Conservation (phyloP, 208 protist genomes). For the Crithidia mellificae region DNA sequence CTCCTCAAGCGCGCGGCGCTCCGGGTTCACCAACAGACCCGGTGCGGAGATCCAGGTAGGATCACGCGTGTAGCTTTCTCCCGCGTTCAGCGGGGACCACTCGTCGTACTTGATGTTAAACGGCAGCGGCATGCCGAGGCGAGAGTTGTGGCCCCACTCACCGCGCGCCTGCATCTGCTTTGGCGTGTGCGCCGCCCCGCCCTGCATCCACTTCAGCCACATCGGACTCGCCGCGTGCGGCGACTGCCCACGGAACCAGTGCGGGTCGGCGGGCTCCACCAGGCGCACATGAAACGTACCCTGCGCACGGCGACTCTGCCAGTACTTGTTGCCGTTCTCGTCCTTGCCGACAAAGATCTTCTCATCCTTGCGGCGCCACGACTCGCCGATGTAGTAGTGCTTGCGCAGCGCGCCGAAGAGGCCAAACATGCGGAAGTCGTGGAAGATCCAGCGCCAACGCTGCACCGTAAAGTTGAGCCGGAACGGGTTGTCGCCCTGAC, state of each 20-base stretch:
- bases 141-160: constrained; percentile 87
- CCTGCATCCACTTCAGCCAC: constrained; percentile 88
- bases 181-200: constrained; percentile 80
- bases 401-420: constrained; percentile 68
- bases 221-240: constrained; percentile 64
- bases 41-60: constrained; percentile 81
- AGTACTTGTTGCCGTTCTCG: constrained; percentile 92
- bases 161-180: constrained; percentile 87
- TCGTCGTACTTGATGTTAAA: constrained; percentile 89
- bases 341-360: constrained; percentile 93
- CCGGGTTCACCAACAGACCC: constrained; percentile 77
- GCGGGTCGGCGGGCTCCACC: constrained; percentile 78
- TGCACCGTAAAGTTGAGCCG: constrained; percentile 67
- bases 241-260: constrained; percentile 86
- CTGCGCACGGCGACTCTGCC: constrained; percentile 60
- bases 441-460: constrained; percentile 81
- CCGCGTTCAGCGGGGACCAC: constrained; percentile 68
- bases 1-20: constrained; percentile 75
- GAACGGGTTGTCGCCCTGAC: constrained; percentile 80
- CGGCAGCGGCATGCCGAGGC: constrained; percentile 70
- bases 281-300: constrained; percentile 64
- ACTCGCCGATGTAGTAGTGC: constrained; percentile 88
- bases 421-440: constrained; percentile 93
- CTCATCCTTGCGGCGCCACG: constrained; percentile 88
- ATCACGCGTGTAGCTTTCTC: constrained; percentile 71